Base-by-base conservation (phyloP, 441 rosid genomes). In the Croton setiger region DNA sequence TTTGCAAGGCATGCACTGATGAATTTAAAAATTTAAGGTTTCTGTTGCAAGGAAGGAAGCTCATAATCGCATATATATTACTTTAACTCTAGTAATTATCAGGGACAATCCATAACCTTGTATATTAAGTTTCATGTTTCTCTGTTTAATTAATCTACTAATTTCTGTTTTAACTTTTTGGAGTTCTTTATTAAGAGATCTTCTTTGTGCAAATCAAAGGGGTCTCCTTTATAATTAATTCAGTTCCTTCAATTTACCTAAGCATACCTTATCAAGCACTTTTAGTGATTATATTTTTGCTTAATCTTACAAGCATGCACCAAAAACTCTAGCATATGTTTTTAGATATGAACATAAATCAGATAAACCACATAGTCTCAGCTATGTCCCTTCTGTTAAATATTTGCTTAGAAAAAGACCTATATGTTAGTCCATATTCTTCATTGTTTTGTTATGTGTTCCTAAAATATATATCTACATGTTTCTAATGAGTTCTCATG, bases 1-100 rank as follows among this genome's bases (percentile, higher is more conserved):
- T 68, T 45, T 64, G 60, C 47, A 21, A 27, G 53, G 66, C 71
- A 66, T 47, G 72, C 65, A 60, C 20, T 39, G 60, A 31, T 51
- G 31, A 17, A 49, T 36, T 58, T n/a, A 21, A 39, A 5, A 53
- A 20, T 10, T 36, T n/a, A n/a, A 2, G 51, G 63, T 61, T 57
- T 62, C 33, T 51, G 43, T 44, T 57, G 49, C 33, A 7, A 52
- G 17, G 39, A 7, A 52, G 17, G 39, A 64, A 56, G 68, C 47
- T 21, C 12, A 57, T 6, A 13, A 4, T 13, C 10, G 14, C 9
- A 27, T 18, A 14, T 18, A 14, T 41, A 6, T 27, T 23, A 44
- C n/a, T 2, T 45, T 27, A 0, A 10, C 13, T 59, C 27, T 14
- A 2, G 13, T 27, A 27, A 27, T 27, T 27, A 27, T 27, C 31